Evolutionary conservation across 2,329 filamentous ascomycete genomes (phyloP).

Genomic region (Mollisiaceae sp.): DNA sequence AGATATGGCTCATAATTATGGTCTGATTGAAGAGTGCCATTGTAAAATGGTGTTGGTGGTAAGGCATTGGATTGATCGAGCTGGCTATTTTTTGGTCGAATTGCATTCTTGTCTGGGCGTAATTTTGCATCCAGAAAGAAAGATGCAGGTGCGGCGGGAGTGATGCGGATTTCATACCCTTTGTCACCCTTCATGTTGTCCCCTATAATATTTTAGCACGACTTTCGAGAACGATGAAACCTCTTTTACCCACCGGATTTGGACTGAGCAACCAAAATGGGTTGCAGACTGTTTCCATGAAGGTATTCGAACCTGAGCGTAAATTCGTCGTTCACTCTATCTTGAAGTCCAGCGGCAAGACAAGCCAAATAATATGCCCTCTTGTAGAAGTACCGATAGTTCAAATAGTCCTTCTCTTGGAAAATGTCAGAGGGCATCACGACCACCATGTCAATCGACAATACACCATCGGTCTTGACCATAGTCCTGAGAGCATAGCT

Average conservation of each 20-base stretch:
- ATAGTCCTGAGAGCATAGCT: constrained; percentile 83
- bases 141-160: constrained; percentile 72
- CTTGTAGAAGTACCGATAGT: constrained; percentile 94
- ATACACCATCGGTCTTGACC: constrained; percentile 62
- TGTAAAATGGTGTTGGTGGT: constrained; percentile 81
- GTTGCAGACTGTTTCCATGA: constrained; percentile 77
- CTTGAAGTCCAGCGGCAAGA: constrained; percentile 72
- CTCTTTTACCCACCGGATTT: constrained; percentile 27
- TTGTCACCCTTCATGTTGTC: constrained; percentile 44
- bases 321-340: constrained; percentile 57
- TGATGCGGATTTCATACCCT: constrained; percentile 71
- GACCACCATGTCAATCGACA: constrained; percentile 81
- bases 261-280: constrained; percentile 60
- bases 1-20: constrained; percentile 75
- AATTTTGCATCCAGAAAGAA: constrained; percentile 77
- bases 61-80: constrained; percentile 47
- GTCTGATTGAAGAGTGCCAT: constrained; percentile 82
- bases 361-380: constrained; percentile 89
- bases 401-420: constrained; percentile 92
- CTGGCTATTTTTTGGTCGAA: constrained; percentile 61
- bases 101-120: constrained; percentile 69
- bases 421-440: constrained; percentile 83
- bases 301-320: constrained; percentile 68
- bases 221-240: constrained; percentile 4
- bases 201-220: constrained; percentile 26